phyloP scores from a whole-genome alignment of 345 rosid species.

The Isatis tinctoria region DNA sequence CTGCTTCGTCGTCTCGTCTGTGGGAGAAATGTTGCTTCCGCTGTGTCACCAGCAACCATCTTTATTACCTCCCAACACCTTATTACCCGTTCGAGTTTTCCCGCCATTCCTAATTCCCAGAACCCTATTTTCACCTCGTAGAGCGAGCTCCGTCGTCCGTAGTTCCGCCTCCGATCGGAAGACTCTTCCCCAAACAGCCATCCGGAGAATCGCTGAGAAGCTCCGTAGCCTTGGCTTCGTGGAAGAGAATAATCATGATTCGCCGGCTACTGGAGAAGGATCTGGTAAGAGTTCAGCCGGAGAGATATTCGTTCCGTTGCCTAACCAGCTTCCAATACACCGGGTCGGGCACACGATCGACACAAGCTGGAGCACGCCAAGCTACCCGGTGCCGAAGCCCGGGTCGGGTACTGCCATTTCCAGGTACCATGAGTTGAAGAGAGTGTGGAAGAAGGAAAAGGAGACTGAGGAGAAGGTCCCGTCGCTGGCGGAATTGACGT shows the following conservation, averaged over 20 bases:
- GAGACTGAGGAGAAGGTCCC: slow-evolving; percentile 48
- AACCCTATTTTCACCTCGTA: neutral
- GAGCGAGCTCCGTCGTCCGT: slow-evolving; percentile 30
- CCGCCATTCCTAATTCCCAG: slow-evolving; percentile 13
- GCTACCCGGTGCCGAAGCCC: slow-evolving; percentile 74
- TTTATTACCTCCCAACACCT: slow-evolving; percentile 22
- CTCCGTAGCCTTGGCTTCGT: slow-evolving; percentile 84
- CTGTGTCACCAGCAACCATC: slow-evolving; percentile 25
- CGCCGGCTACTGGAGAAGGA: neutral
- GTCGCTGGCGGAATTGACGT: slow-evolving; percentile 68
- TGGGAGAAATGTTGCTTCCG: slow-evolving; percentile 46
- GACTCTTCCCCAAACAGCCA: slow-evolving; percentile 64
- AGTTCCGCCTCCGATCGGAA: slow-evolving; percentile 31
- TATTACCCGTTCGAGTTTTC: slow-evolving; percentile 17
- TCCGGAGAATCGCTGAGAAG: slow-evolving; percentile 87
- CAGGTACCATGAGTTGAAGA: slow-evolving; percentile 54
- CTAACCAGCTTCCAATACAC: slow-evolving; percentile 52
- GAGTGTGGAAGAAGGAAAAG: slow-evolving; percentile 49
- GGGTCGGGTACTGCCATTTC: slow-evolving; percentile 64
- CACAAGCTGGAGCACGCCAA: slow-evolving; percentile 92
- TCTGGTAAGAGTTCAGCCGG: slow-evolving; percentile 38
- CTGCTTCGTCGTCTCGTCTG: neutral
- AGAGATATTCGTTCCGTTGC: slow-evolving; percentile 79
- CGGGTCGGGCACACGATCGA: slow-evolving; percentile 94
- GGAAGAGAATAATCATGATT: slow-evolving; percentile 27